Evolutionary conservation across 495 filamentous ascomycete genomes (phyloP).

Genomic region (Neurospora sp.): DNA sequence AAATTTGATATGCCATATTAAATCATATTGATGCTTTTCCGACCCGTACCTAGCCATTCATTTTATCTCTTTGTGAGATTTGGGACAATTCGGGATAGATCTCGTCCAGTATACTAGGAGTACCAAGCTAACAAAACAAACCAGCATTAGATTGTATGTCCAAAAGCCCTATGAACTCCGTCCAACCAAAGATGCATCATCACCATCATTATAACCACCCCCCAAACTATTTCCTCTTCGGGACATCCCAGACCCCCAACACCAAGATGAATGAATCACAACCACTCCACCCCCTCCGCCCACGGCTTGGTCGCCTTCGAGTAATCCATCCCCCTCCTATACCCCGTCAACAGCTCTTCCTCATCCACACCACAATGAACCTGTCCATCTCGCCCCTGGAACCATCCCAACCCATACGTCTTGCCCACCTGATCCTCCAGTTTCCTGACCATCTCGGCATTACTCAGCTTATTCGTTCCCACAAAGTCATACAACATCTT

Average conservation of each 20-base stretch:
- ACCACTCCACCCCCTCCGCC: constrained; percentile 24
- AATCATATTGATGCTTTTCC: too few species aligned
- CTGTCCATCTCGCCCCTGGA: constrained; percentile 52
- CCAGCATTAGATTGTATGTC: background rate
- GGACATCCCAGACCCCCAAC: background rate
- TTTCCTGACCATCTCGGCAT: constrained; percentile 42
- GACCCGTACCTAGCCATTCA: too few species aligned
- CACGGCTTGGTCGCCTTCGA: constrained; percentile 33
- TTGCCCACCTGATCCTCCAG: constrained; percentile 42
- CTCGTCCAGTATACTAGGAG: too few species aligned
- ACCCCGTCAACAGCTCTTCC: constrained; percentile 51
- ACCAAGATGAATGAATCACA: constrained; percentile 1
- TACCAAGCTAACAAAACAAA: too few species aligned
- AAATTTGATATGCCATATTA: too few species aligned
- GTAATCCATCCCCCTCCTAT: constrained; percentile 47
- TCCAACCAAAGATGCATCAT: background rate
- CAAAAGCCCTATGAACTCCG: background rate
- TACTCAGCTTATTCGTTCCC: constrained; percentile 50
- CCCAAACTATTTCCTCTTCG: background rate
- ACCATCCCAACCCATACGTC: constrained; percentile 66
- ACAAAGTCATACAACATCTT: constrained; percentile 67
- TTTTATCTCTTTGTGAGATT: too few species aligned
- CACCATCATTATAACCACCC: background rate
- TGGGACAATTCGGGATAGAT: too few species aligned
- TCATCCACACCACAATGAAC: constrained; percentile 61